Conservation (phyloP, 768 basidiomycete genomes). For the Serendipita sp. region DNA sequence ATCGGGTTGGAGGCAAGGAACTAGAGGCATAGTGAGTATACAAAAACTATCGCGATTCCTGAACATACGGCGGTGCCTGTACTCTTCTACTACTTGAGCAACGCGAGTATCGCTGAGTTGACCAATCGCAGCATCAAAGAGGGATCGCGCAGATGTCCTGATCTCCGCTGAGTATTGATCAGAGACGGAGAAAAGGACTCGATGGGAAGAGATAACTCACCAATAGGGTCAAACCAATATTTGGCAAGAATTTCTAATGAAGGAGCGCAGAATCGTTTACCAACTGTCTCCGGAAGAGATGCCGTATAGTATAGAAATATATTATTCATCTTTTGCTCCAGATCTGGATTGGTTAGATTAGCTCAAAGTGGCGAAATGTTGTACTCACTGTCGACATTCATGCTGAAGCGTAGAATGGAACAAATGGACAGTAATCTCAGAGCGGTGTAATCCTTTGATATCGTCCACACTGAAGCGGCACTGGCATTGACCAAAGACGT, state of each 20-base stretch:
- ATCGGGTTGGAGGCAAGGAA: slow-evolving; percentile 45
- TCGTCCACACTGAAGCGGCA: slow-evolving; percentile 45
- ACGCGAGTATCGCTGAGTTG: slow-evolving; percentile 55
- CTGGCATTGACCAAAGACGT: slow-evolving; percentile 23
- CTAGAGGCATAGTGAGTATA: slow-evolving; percentile 21
- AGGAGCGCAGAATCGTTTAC: slow-evolving; percentile 45
- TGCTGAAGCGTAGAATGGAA: slow-evolving; percentile 50
- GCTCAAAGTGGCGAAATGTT: neutral
- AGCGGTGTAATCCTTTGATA: slow-evolving; percentile 57
- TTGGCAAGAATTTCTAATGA: slow-evolving; percentile 56
- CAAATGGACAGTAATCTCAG: slow-evolving; percentile 51
- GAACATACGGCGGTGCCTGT: slow-evolving; percentile 46
- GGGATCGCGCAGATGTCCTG: slow-evolving; percentile 54
- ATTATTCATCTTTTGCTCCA: slow-evolving; percentile 50
- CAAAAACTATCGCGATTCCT: slow-evolving; percentile 1
- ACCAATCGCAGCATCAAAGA: slow-evolving; percentile 65
- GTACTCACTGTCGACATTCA: slow-evolving; percentile 51
- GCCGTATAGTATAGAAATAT: slow-evolving; percentile 70
- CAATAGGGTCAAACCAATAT: slow-evolving; percentile 60
- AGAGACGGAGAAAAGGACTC: neutral
- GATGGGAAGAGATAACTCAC: slow-evolving; percentile 27
- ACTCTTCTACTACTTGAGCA: slow-evolving; percentile 37
- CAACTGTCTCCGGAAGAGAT: slow-evolving; percentile 47
- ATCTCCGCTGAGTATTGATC: slow-evolving; percentile 39
- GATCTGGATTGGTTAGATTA: slow-evolving; percentile 30